Percentiles rank a stretch among this genome's conserved stretches.
Conservation (phyloP, 2,329 filamentous ascomycete genomes). For the Verticillium longisporum region DNA sequence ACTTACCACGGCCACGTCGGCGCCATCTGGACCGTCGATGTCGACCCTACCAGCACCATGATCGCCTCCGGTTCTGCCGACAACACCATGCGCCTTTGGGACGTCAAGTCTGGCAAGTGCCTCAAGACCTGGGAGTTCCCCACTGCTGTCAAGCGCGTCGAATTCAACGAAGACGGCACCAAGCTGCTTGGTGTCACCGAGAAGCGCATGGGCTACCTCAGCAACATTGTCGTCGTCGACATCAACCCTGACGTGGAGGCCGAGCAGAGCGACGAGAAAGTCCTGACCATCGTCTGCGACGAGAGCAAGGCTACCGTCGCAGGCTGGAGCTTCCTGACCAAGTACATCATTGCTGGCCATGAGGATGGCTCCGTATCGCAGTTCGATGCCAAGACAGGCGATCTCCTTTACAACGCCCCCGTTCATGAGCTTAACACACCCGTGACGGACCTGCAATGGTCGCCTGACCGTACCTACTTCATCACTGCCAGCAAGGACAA, state of each 20-base stretch:
- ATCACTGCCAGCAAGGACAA: conserved; percentile 99
- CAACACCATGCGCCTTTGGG: conserved; percentile 97
- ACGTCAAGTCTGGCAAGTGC: conserved; percentile 84
- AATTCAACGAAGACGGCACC: conserved; percentile 91
- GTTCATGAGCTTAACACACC: conserved; percentile 77
- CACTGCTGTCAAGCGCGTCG: conserved; percentile 94
- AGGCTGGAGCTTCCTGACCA: conserved; percentile 88
- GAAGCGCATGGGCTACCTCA: conserved; percentile 95
- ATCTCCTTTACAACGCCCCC: conserved; percentile 72
- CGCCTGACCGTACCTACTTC: conserved; percentile 90
- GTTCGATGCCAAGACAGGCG: conserved; percentile 89
- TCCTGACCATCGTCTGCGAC: conserved; percentile 83
- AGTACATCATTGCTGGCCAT: conserved; percentile 96
- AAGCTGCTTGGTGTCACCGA: conserved; percentile 91
- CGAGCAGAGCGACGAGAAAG: conserved; percentile 77
- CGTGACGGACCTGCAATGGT: conserved; percentile 95
- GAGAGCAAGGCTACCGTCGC: conserved; percentile 97
- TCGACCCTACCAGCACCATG: conserved; percentile 85
- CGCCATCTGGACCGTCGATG: conserved; percentile 97
- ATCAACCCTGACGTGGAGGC: conserved; percentile 78
- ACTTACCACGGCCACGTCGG: conserved; percentile 96
- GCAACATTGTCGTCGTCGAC: conserved; percentile 88
- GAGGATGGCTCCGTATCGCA: conserved; percentile 90
- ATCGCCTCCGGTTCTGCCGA: conserved; percentile 94
- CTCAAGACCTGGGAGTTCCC: conserved; percentile 98